A percentile compares a stretch with the other conserved stretches of the same genome.
phyloP scores from a whole-genome alignment of 495 filamentous ascomycete species.

The Daldinia concentrica region DNA sequence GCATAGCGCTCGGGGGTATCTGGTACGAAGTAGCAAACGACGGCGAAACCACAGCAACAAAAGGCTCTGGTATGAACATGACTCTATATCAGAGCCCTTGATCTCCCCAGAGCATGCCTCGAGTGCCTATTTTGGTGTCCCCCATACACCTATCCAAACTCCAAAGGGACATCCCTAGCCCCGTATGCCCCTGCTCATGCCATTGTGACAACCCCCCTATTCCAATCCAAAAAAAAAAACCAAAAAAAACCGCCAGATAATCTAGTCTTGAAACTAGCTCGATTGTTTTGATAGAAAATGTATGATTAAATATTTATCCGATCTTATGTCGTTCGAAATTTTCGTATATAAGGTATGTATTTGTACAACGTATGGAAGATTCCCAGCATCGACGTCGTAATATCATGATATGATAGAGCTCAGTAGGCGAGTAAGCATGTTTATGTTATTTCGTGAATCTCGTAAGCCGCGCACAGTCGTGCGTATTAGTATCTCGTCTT shows the following conservation, averaged over 20 bases:
- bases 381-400: conserved; percentile 36
- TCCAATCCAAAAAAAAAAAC: conserved; percentile 5
- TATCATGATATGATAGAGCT: conserved; percentile 26
- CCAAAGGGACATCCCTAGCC: conserved; percentile 12
- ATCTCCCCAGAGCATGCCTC: background rate
- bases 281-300: conserved; percentile 18
- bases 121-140: conserved; percentile 24
- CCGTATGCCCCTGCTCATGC: conserved; percentile 2
- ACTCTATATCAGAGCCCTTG: conserved; percentile 5
- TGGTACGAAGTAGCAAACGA: conserved; percentile 20
- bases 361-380: conserved; percentile 29
- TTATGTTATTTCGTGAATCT: background rate
- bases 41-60: background rate
- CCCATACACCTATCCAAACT: conserved; percentile 20
- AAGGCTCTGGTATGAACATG: no score
- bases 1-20: conserved; percentile 32
- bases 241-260: conserved; percentile 18
- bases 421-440: background rate
- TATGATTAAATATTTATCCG: conserved; percentile 18
- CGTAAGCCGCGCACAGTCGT: background rate
- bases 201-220: conserved; percentile 5
- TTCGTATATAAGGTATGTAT: conserved; percentile 29
- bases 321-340: conserved; percentile 17
- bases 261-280: conserved; percentile 10
- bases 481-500: background rate